Percentiles rank a stretch among this genome's conserved stretches.
Conservation (phyloP, 2,329 filamentous ascomycete genomes). For the Aspergillus uvarum region DNA sequence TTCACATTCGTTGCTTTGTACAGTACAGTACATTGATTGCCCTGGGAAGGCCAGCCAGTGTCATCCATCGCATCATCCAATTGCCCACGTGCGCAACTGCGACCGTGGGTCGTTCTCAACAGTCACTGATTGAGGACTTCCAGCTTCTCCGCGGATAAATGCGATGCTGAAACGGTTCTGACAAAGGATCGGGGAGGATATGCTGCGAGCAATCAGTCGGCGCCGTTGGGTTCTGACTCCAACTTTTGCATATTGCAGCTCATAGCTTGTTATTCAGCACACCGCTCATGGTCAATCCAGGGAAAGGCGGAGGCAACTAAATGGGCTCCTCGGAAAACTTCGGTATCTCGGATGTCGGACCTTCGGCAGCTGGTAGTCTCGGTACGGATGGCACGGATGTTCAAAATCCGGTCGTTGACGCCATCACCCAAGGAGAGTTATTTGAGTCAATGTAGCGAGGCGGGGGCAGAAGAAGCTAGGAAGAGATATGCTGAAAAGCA, state of each 20-base stretch:
- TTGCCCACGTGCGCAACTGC: background rate
- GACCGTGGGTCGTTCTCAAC: background rate
- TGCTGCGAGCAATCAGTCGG: background rate
- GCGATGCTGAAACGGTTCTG: slow-evolving; percentile 4
- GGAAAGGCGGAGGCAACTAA: background rate
- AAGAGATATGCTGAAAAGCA: too few relatives aligned
- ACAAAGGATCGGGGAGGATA: background rate
- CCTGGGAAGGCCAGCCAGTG: background rate
- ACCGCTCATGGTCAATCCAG: background rate
- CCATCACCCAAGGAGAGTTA: background rate
- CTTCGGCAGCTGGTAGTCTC: too few relatives aligned
- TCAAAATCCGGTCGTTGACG: background rate
- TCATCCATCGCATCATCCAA: background rate
- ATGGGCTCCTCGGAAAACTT: background rate
- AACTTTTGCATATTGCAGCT: background rate
- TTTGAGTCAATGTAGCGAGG: background rate
- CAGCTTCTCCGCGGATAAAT: slow-evolving; percentile 1
- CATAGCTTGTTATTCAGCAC: background rate
- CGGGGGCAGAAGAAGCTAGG: background rate
- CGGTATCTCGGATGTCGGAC: background rate
- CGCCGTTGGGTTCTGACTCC: background rate
- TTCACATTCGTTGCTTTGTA: background rate
- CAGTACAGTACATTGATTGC: background rate
- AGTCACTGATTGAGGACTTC: background rate
- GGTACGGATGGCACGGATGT: background rate